Evolutionary conservation across 768 basidiomycete species (phyloP).

Genomic region (Pleurotus giganteus): DNA sequence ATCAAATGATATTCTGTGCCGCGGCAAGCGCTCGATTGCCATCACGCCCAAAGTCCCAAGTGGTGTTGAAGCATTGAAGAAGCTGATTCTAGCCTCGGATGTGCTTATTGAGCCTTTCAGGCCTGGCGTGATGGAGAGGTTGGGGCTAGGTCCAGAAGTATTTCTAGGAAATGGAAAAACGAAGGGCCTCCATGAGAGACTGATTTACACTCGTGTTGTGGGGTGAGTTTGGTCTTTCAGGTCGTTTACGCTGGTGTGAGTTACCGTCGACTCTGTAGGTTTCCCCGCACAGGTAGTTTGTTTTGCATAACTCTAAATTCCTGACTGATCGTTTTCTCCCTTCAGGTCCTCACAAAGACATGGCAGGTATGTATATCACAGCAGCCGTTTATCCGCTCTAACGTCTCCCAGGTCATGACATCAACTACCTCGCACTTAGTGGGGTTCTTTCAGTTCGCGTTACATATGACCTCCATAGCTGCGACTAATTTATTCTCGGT

Average conservation of each 20-base stretch:
- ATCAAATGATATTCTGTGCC: conserved; percentile 54
- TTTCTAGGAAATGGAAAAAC: conserved; percentile 50
- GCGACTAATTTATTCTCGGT: background rate
- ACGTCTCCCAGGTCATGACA: conserved; percentile 63
- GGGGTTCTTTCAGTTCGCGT: conserved; percentile 62
- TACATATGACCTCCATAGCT: background rate
- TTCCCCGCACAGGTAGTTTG: conserved; percentile 52
- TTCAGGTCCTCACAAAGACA: conserved; percentile 66
- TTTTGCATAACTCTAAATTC: background rate
- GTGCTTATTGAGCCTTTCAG: conserved; percentile 82
- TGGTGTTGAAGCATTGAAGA: conserved; percentile 55
- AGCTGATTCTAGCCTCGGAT: conserved; percentile 66
- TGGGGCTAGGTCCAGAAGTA: conserved; percentile 73
- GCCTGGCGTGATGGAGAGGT: conserved; percentile 77
- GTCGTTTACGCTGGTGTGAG: conserved; percentile 5
- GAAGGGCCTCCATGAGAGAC: conserved; percentile 55
- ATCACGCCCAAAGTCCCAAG: conserved; percentile 62
- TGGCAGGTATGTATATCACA: conserved; percentile 57
- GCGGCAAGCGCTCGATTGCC: conserved; percentile 74
- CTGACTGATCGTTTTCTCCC: conserved; percentile 11
- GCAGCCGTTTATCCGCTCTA: background rate
- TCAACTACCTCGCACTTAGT: conserved; percentile 81
- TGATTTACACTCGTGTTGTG: conserved; percentile 73
- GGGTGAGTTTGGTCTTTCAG: conserved; percentile 46
- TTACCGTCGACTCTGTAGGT: conserved; percentile 33